Base-by-base conservation (phyloP, 2,329 filamentous ascomycete species). In the Penicillium sp. region DNA sequence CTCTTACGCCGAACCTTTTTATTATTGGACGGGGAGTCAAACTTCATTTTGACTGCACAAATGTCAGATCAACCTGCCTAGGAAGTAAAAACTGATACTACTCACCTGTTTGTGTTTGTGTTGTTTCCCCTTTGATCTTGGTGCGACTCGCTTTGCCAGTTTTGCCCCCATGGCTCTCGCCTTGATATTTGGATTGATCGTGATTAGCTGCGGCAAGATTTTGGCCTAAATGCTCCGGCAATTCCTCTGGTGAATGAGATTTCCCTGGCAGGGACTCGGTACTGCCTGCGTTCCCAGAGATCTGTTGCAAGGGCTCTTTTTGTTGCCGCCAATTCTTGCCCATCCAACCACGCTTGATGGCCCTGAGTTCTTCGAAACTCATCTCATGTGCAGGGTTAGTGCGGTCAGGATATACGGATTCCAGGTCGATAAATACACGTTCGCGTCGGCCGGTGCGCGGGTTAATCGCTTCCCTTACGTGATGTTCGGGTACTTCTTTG, bases 301-400 rank as follows among this genome's bases (percentile, higher is more conserved):
- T 74, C 44, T 78, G 78, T 59, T 83, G 76, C 34, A 89, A 74
- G 78, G 86, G 86, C 52, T 68, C 64, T 60, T 76, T 70, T 46
- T 72, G 65, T 63, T 65, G 54, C 58, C 72, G 62, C 82, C 83
- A 86, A 60, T 85, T 77, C 60, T 76, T 78, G 50, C 79, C 68
- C 57, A 82, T 71, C 82, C 82, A 86, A 1, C 93, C 93, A 54
- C 89, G 83, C 61, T 85, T 85, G 40, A 81, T 82, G 31, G 93
- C 93, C 75, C 91, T 86, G 23, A 99, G 77, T 74, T 99, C 94
- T 70, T 99, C 94, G 68, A 97, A 96, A 67, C 90, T 93, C 58
- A 89, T 82, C 72, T 97, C 93, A 32, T 85, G 85, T 3, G 84
- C 85, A 1, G 85, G 81, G 57, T 89, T 82, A 44, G 87, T 83